Evolutionary conservation across 805 yeast genomes (phyloP).

Genomic region (Candida rishiriensis): DNA sequence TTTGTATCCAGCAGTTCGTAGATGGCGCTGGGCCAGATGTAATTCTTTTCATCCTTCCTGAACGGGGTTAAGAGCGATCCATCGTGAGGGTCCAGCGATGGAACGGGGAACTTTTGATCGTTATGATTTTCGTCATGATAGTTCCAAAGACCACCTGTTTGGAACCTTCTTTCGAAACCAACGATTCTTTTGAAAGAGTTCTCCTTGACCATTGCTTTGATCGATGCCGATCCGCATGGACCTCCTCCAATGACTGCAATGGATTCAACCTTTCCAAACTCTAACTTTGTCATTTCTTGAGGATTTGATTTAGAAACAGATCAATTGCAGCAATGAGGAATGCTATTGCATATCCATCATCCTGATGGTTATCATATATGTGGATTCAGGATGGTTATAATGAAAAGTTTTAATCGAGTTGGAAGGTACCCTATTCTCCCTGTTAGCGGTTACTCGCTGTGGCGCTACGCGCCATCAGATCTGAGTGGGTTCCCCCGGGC

Average conservation of each 20-base stretch:
- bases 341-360: too few relatives aligned
- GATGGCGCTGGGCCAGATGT: constrained; percentile 50
- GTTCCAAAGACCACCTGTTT: constrained; percentile 81
- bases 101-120: constrained; percentile 17
- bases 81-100: constrained; percentile 26
- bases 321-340: too few relatives aligned
- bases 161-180: constrained; percentile 54
- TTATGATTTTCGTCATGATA: constrained; percentile 35
- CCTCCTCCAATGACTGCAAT: constrained; percentile 79
- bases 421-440: too few relatives aligned
- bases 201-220: constrained; percentile 59
- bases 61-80: constrained; percentile 8
- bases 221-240: constrained; percentile 64
- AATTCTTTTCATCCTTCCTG: constrained; percentile 8
- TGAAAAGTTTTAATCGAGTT: too few relatives aligned
- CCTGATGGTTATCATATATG: too few relatives aligned
- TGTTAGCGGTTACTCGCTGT: too few relatives aligned
- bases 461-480: too few relatives aligned
- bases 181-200: constrained; percentile 41
- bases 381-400: too few relatives aligned
- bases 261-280: constrained; percentile 10
- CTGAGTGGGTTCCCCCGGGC: too few relatives aligned
- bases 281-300: constrained; percentile 6
- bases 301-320: not conserved
- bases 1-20: constrained; percentile 71